phyloP scores from a whole-genome alignment of 2,329 filamentous ascomycete species.

The Emericellopsis cladophorae region DNA sequence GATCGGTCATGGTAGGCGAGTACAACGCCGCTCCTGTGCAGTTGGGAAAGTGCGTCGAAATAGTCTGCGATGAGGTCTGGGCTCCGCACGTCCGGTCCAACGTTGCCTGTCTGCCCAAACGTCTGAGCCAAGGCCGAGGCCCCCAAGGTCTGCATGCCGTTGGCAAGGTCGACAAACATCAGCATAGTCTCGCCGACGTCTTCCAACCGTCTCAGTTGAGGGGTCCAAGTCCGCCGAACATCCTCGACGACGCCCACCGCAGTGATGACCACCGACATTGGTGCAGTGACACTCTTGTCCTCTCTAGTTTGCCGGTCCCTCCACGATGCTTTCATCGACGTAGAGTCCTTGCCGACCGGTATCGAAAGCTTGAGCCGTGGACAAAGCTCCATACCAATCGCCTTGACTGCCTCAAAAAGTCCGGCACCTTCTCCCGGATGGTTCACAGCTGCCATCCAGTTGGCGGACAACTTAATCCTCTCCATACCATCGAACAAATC shows the following conservation, averaged over 20 bases:
- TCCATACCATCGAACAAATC: slow-evolving; percentile 57
- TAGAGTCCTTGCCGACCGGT: slow-evolving; percentile 94
- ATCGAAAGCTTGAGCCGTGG: slow-evolving; percentile 84
- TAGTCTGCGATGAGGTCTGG: slow-evolving; percentile 74
- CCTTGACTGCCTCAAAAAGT: slow-evolving; percentile 85
- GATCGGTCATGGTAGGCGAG: slow-evolving; percentile 92
- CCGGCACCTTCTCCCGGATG: slow-evolving; percentile 87
- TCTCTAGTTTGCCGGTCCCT: slow-evolving; percentile 54
- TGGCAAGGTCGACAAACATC: slow-evolving; percentile 82
- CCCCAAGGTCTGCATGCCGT: slow-evolving; percentile 69
- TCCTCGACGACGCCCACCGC: slow-evolving; percentile 79
- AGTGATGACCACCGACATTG: slow-evolving; percentile 81
- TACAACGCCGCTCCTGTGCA: slow-evolving; percentile 50
- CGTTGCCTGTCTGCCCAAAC: slow-evolving; percentile 73
- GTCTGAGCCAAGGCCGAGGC: slow-evolving; percentile 87
- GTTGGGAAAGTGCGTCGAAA: slow-evolving; percentile 68
- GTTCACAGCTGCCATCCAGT: slow-evolving; percentile 98
- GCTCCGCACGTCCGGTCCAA: slow-evolving; percentile 77
- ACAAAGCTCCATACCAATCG: slow-evolving; percentile 86
- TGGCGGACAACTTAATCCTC: slow-evolving; percentile 80
- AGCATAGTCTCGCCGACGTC: slow-evolving; percentile 83
- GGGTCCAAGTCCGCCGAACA: slow-evolving; percentile 84
- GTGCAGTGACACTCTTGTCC: slow-evolving; percentile 78
- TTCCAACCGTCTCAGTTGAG: slow-evolving; percentile 68
- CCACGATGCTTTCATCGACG: slow-evolving; percentile 98